Evolutionary conservation across 1,139 yeast genomes (phyloP).

Genomic region (Pichia norvegensis): DNA sequence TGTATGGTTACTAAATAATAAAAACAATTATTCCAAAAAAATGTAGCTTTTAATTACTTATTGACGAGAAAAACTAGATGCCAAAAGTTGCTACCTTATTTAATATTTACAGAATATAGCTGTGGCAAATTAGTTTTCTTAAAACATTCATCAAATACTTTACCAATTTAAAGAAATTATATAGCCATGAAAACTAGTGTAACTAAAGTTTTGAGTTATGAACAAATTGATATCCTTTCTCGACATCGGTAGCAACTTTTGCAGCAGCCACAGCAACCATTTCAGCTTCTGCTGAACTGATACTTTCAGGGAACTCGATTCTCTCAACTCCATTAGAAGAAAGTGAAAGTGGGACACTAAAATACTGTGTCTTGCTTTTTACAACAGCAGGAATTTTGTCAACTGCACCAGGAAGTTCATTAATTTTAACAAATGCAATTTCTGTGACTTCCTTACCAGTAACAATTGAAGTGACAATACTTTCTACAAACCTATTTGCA

Average conservation of each 20-base stretch:
- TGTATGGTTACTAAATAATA: not conserved
- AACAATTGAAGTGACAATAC: conserved; percentile 36
- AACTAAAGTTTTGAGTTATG: conserved; percentile 39
- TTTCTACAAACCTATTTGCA: conserved; percentile 58
- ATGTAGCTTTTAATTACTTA: too few relatives aligned
- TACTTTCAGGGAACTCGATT: conserved; percentile 37
- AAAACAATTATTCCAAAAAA: too few relatives aligned
- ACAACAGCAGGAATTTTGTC: conserved; percentile 28
- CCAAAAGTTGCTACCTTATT: too few relatives aligned
- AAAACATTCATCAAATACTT: not conserved
- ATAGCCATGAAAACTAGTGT: too few relatives aligned
- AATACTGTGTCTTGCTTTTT: conserved; percentile 39
- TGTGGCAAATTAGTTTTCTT: too few relatives aligned
- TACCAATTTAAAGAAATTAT: not conserved
- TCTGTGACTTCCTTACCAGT: conserved; percentile 33
- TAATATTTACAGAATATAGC: too few relatives aligned
- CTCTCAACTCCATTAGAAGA: conserved; percentile 43
- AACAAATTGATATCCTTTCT: conserved; percentile 55
- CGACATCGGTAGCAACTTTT: conserved; percentile 28
- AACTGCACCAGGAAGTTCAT: conserved; percentile 34
- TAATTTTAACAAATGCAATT: conserved; percentile 54
- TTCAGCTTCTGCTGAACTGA: conserved; percentile 34
- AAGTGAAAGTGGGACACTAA: conserved; percentile 55
- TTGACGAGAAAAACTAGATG: too few relatives aligned
- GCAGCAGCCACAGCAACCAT: not conserved